Evolutionary conservation across 1,284 basidiomycete species (phyloP).

Genomic region (Trichosporon sp.): DNA sequence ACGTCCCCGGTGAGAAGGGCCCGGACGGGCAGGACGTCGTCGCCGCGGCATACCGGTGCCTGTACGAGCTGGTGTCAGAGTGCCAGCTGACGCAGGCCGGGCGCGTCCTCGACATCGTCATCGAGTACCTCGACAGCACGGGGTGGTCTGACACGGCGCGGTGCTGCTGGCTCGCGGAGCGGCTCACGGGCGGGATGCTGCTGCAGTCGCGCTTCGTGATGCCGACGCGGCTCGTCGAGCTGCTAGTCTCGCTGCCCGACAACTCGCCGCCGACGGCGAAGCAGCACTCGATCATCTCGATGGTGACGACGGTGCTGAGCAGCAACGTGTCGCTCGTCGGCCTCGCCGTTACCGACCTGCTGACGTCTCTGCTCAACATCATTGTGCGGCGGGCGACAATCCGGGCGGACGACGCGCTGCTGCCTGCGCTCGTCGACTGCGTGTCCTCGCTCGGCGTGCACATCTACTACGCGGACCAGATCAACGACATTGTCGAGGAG

Average conservation of each 20-base stretch:
- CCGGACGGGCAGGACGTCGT: slow-evolving; percentile 71
- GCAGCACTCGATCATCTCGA: slow-evolving; percentile 68
- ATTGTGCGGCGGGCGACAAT: slow-evolving; percentile 67
- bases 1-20: slow-evolving; percentile 80
- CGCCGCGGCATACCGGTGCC: slow-evolving; percentile 65
- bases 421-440: slow-evolving; percentile 69
- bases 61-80: slow-evolving; percentile 70
- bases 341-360: slow-evolving; percentile 82
- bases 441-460: slow-evolving; percentile 75
- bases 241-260: slow-evolving; percentile 67
- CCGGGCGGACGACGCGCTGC: slow-evolving; percentile 62
- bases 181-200: slow-evolving; percentile 74
- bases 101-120: slow-evolving; percentile 64
- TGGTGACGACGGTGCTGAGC: slow-evolving; percentile 76
- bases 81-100: slow-evolving; percentile 68
- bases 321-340: slow-evolving; percentile 80
- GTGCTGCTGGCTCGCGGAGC: slow-evolving; percentile 76
- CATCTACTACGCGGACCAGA: slow-evolving; percentile 94
- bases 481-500: slow-evolving; percentile 86
- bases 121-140: slow-evolving; percentile 60
- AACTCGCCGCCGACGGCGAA: slow-evolving; percentile 55
- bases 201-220: slow-evolving; percentile 90
- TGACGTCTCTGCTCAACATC: slow-evolving; percentile 69
- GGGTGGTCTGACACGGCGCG: slow-evolving; percentile 71
- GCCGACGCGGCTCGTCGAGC: slow-evolving; percentile 78